A percentile compares a stretch with the other conserved stretches of the same genome.
Evolutionary conservation across 192 early-diverging fungal species (phyloP).

Genomic region (Podila verticillata): DNA sequence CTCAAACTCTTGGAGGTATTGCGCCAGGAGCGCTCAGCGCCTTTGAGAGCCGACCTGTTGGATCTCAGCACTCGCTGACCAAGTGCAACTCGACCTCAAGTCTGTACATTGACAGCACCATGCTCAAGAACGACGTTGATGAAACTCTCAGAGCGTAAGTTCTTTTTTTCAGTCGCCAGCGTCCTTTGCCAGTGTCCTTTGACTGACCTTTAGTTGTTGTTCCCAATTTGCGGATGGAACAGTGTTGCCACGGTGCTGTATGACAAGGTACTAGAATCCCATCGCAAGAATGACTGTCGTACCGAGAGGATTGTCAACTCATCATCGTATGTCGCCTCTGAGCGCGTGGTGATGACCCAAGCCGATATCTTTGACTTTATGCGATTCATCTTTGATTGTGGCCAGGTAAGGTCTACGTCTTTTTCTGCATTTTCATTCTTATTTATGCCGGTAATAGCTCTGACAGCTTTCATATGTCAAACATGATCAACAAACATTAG

Average conservation of each 20-base stretch:
- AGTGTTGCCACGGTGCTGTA: slow-evolving; percentile 40
- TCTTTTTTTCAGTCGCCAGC: background rate
- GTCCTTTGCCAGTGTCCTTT: background rate
- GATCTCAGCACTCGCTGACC: slow-evolving; percentile 36
- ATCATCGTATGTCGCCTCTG: slow-evolving; percentile 30
- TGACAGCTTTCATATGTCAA: background rate
- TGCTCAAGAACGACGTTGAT: slow-evolving; percentile 48
- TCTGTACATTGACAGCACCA: slow-evolving; percentile 49
- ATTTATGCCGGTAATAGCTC: background rate
- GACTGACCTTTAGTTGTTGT: background rate
- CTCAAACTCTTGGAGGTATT: slow-evolving; percentile 13
- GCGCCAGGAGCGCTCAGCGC: slow-evolving; percentile 34
- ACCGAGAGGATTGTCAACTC: slow-evolving; percentile 46
- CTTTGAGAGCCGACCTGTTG: slow-evolving; percentile 14
- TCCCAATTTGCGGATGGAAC: background rate
- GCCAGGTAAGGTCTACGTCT: slow-evolving; percentile 45
- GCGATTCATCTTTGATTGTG: slow-evolving; percentile 71
- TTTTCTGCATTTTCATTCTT: background rate
- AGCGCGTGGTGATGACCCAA: slow-evolving; percentile 28
- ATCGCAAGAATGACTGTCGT: slow-evolving; percentile 28
- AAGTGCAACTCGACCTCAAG: slow-evolving; percentile 50
- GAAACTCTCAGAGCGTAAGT: slow-evolving; percentile 47
- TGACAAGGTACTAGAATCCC: slow-evolving; percentile 41
- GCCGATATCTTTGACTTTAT: slow-evolving; percentile 71
- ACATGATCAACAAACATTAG: background rate